A percentile compares a stretch with the other conserved stretches of the same genome.
Conservation (phyloP, 2,329 filamentous ascomycete genomes). For the Xylariaceae sp. region DNA sequence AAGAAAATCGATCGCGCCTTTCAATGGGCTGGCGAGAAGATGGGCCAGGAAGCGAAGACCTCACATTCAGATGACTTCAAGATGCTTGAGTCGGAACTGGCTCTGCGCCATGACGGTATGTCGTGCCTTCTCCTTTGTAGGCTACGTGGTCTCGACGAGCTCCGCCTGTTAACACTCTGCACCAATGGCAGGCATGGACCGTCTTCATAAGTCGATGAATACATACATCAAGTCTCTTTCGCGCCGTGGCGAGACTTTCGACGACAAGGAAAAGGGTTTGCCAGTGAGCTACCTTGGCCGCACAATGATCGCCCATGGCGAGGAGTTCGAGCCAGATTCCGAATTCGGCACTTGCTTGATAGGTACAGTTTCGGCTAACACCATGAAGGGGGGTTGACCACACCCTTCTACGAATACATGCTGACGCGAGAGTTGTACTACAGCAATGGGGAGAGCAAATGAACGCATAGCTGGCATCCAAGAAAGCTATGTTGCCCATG, state of each 20-base stretch:
- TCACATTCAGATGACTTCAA: conserved; percentile 87
- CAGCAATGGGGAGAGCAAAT: conserved; percentile 76
- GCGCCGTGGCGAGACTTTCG: conserved; percentile 69
- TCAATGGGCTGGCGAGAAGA: conserved; percentile 97
- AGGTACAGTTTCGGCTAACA: conserved; percentile 41
- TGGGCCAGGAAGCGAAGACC: conserved; percentile 87
- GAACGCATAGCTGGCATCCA: conserved; percentile 82
- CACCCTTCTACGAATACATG: neutral
- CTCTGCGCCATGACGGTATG: conserved; percentile 78
- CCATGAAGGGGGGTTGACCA: neutral
- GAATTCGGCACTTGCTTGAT: conserved; percentile 85
- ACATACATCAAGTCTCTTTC: conserved; percentile 83
- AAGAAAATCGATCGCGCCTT: conserved; percentile 95
- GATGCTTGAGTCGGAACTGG: conserved; percentile 83
- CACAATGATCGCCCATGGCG: conserved; percentile 81
- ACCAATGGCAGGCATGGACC: conserved; percentile 68
- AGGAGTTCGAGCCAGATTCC: conserved; percentile 86
- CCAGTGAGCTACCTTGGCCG: conserved; percentile 75
- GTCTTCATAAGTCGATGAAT: conserved; percentile 79
- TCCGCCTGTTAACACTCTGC: neutral
- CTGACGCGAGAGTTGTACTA: neutral
- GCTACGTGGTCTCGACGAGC: too few species aligned
- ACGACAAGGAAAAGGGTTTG: conserved; percentile 82
- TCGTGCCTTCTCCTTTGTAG: too few species aligned
- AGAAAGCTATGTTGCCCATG: conserved; percentile 72